Evolutionary conservation across 2,329 filamentous ascomycete species (phyloP).

Genomic region (Epichloe coenophiala): DNA sequence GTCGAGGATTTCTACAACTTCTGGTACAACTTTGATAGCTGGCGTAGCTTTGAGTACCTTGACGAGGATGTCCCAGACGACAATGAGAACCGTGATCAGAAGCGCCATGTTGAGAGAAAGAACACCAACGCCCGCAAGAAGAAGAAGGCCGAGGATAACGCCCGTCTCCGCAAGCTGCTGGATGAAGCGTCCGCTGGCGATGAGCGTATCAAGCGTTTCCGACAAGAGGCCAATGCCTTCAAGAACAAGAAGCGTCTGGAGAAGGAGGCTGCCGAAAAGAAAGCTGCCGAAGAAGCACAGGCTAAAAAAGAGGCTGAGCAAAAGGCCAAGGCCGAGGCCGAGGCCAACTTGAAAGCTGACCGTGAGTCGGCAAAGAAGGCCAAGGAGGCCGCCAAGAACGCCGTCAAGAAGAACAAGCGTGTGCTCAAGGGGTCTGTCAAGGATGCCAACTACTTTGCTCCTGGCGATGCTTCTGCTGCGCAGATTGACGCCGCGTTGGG

Average conservation of each 20-base stretch:
- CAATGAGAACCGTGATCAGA: conserved; percentile 98
- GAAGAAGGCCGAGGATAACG: conserved; percentile 97
- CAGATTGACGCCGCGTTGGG: conserved; percentile 72
- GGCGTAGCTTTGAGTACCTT: conserved; percentile 94
- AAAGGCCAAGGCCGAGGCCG: conserved; percentile 66
- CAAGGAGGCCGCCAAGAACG: conserved; percentile 97
- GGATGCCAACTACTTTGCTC: conserved; percentile 91
- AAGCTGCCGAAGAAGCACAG: conserved; percentile 70
- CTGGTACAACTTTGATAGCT: conserved; percentile 99
- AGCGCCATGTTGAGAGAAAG: conserved; percentile 96
- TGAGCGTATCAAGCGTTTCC: conserved; percentile 96
- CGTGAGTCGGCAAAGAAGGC: conserved; percentile 84
- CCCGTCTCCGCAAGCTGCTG: conserved; percentile 76
- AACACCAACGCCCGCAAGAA: conserved; percentile 96
- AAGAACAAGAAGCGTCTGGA: conserved; percentile 95
- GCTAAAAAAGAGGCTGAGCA: conserved; percentile 76
- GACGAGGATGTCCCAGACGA: conserved; percentile 98
- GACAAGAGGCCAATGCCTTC: conserved; percentile 75
- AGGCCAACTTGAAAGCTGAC: conserved; percentile 72
- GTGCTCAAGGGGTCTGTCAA: conserved; percentile 88
- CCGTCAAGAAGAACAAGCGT: conserved; percentile 99
- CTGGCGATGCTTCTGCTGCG: conserved; percentile 54
- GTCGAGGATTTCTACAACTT: conserved; percentile 98
- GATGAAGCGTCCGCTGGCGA: conserved; percentile 76
- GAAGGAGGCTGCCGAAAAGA: conserved; percentile 82